Conservation (phyloP, 805 yeast genomes). For the Zygoascus tannicola region DNA sequence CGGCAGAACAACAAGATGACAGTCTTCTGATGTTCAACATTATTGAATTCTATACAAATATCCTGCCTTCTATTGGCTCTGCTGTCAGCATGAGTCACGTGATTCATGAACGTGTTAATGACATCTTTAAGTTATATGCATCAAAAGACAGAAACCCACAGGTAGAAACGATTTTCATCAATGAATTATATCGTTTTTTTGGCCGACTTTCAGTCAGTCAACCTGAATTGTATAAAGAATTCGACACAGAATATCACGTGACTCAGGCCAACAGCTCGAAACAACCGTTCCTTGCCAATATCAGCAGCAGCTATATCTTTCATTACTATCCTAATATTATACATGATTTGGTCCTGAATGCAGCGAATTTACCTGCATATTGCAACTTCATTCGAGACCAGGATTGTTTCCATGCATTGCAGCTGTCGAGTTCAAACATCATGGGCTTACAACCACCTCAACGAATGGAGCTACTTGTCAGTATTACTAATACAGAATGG, state of each 20-base stretch:
- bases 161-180: conserved; percentile 16
- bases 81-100: neutral
- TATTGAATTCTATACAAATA: conserved; percentile 24
- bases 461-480: conserved; percentile 20
- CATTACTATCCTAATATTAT: conserved; percentile 15
- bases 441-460: conserved; percentile 20
- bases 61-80: too few relatives aligned
- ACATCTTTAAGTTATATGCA: neutral
- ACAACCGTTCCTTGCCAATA: conserved; percentile 19
- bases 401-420: conserved; percentile 10
- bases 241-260: neutral
- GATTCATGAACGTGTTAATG: neutral
- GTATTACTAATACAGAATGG: conserved; percentile 19
- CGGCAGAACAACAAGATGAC: conserved; percentile 19
- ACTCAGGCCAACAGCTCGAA: neutral
- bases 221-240: neutral
- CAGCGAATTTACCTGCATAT: conserved; percentile 21
- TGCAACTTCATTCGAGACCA: conserved; percentile 21
- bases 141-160: neutral
- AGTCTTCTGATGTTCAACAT: conserved; percentile 24
- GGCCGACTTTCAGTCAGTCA: conserved; percentile 14
- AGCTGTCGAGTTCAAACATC: conserved; percentile 10
- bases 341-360: conserved; percentile 18
- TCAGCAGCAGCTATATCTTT: conserved; percentile 22
- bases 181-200: conserved; percentile 20